phyloP scores from a whole-genome alignment of 1,284 basidiomycete genomes.

The Boletus smithii region DNA sequence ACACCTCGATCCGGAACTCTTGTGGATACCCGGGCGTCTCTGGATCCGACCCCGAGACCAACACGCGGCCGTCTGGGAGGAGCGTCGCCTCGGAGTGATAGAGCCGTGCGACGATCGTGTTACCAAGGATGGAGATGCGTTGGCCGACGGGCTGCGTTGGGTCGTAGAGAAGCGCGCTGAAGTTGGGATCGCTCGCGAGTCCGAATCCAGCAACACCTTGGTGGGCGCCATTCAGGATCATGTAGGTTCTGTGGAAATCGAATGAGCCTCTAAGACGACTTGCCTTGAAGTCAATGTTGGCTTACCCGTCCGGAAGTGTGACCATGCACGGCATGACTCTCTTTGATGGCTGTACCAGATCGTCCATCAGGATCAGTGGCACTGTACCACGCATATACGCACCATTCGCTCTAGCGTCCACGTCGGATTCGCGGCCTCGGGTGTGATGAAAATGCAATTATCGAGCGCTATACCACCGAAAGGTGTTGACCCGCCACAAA shows the following conservation, averaged over 20 bases:
- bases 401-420: constrained; percentile 78
- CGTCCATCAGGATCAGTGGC: not conserved
- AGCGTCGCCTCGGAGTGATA: constrained; percentile 78
- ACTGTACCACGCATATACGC: constrained; percentile 14
- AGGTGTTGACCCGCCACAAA: constrained; percentile 73
- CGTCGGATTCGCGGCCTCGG: constrained; percentile 53
- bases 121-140: constrained; percentile 63
- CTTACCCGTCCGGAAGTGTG: constrained; percentile 52
- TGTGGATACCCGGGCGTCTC: constrained; percentile 40
- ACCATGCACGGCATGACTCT: constrained; percentile 75
- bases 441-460: constrained; percentile 65
- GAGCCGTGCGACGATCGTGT: constrained; percentile 74
- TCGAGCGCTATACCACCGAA: constrained; percentile 57
- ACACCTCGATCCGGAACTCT: constrained; percentile 74
- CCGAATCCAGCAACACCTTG: constrained; percentile 74
- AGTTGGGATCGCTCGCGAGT: constrained; percentile 60
- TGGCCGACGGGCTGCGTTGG: constrained; percentile 56
- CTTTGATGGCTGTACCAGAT: constrained; percentile 54
- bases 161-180: constrained; percentile 65
- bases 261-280: not conserved
- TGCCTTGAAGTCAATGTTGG: no score
- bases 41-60: constrained; percentile 74
- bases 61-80: constrained; percentile 64
- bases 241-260: constrained; percentile 52
- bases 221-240: constrained; percentile 65